Evolutionary conservation across 305 asterid species (phyloP), one percentile per base, ranked within the genome.

Genomic region (Ajuga reptans): DNA sequence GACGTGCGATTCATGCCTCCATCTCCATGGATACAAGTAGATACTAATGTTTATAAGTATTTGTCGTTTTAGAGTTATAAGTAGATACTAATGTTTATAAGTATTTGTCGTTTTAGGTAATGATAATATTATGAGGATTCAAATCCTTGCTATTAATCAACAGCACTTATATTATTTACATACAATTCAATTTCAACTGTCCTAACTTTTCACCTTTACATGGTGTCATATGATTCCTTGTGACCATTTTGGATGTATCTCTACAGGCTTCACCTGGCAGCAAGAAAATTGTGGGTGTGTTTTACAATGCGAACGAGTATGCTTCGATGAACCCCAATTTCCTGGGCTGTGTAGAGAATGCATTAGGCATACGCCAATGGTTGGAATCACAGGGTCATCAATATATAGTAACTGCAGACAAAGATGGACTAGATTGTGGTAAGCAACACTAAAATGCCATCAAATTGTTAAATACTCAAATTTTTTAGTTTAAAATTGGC

Each of bases 261-360:
- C 29, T 31, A 10, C 33, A 92, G 96, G 97, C 96, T 74, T 81
- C 95, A 33, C 81, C 92, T 9, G 98, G 94, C 14, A 86, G 89
- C 87, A 90, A 92, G 85, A 92, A 92, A 85, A 92, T 92, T 2
- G 98, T 92, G 64, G 97, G 96, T 3, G 97, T 92, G 37, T 88
- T 90, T 82, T 92, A 92, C 86, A 85, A 84, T 33, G 97, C 87
- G 63, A 85, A 90, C 12, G 95, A 90, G 73, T 92, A 90, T 58
- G 98, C 97, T 57, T 72, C 92, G 5, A 76, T 79, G 92, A 92
- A 92, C 56, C 98, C 98, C 71, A 81, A 92, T 63, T 92, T 92
- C 65, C 41, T 92, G 21, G 98, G 97, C 9, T 92, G 97, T 61
- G 89, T 68, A 5, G 98, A 92, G 75, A 90, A 87, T 74, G 92